phyloP scores from a whole-genome alignment of 139 green algal species.

The Tetradesmus lagerheimii region DNA sequence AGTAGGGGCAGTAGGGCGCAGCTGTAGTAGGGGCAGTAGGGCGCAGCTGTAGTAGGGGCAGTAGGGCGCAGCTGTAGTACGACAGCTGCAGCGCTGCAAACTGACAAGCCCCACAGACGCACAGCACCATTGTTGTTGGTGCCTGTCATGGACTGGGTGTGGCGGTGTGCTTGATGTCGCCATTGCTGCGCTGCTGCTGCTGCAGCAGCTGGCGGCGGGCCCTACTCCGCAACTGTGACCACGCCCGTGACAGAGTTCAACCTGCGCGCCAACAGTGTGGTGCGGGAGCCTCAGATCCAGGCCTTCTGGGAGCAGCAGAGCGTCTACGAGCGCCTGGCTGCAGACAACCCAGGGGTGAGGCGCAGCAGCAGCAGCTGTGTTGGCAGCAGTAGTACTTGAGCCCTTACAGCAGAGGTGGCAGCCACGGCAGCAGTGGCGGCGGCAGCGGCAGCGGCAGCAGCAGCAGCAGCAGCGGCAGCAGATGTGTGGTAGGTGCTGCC shows the following conservation, averaged over 20 bases:
- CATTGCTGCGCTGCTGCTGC: background rate
- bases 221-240: constrained; percentile 91
- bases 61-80: too few species aligned
- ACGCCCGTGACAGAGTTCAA: constrained; percentile 95
- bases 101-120: background rate
- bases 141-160: background rate
- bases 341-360: constrained; percentile 33
- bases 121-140: background rate
- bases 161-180: background rate
- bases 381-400: too few species aligned
- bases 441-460: too few species aligned
- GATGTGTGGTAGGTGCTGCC: too few species aligned
- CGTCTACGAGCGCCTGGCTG: constrained; percentile 80
- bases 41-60: too few species aligned
- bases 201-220: constrained; percentile 40
- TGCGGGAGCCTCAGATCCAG: constrained; percentile 96
- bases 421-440: too few species aligned
- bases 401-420: too few species aligned
- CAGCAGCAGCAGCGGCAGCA: too few species aligned
- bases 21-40: too few species aligned
- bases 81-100: too few species aligned
- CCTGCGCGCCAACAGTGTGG: constrained; percentile 93
- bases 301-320: constrained; percentile 85
- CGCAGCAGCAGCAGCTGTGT: background rate
- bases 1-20: too few species aligned